phyloP scores from a whole-genome alignment of 495 filamentous ascomycete species.

The Evansstolkia leycettana region DNA sequence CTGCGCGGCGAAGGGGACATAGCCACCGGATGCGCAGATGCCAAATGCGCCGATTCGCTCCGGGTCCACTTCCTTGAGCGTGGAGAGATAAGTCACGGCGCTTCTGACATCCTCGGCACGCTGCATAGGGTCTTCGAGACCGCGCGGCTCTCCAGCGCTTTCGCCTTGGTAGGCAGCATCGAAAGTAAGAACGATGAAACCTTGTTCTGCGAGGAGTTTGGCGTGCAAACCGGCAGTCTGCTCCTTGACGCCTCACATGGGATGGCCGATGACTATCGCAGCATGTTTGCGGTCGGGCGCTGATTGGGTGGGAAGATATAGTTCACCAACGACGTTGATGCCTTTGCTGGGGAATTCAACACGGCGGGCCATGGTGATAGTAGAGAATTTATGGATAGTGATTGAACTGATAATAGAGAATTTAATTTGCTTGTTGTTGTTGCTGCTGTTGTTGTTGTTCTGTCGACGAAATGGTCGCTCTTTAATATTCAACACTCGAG shows the following conservation, averaged over 20 bases:
- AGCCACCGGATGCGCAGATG: slow-evolving; percentile 28
- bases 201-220: slow-evolving; percentile 11
- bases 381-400: no score
- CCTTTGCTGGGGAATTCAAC: no score
- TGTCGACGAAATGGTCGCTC: no score
- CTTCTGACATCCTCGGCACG: slow-evolving; percentile 24
- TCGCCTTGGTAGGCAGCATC: slow-evolving; percentile 30
- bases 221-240: slow-evolving; percentile 23
- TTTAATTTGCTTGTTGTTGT: no score
- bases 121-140: slow-evolving; percentile 25
- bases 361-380: no score
- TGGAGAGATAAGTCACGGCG: slow-evolving; percentile 23
- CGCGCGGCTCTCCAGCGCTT: slow-evolving; percentile 19
- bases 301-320: slow-evolving; percentile 7
- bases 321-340: no score
- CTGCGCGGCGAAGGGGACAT: slow-evolving; percentile 20
- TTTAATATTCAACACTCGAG: no score
- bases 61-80: slow-evolving; percentile 14
- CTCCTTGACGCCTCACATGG: slow-evolving; percentile 25
- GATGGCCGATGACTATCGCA: slow-evolving; percentile 24
- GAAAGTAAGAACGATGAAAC: slow-evolving; percentile 22
- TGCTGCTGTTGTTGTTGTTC: no score
- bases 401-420: no score
- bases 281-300: slow-evolving; percentile 11
- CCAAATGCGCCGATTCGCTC: slow-evolving; percentile 25